Percentiles rank a stretch among this genome's conserved stretches.
These are phyloP conservation scores for Ophioceras dolichostomum DNA, from an alignment of 2,329 filamentous ascomycete species.

Conservation along the genomic window DNA sequence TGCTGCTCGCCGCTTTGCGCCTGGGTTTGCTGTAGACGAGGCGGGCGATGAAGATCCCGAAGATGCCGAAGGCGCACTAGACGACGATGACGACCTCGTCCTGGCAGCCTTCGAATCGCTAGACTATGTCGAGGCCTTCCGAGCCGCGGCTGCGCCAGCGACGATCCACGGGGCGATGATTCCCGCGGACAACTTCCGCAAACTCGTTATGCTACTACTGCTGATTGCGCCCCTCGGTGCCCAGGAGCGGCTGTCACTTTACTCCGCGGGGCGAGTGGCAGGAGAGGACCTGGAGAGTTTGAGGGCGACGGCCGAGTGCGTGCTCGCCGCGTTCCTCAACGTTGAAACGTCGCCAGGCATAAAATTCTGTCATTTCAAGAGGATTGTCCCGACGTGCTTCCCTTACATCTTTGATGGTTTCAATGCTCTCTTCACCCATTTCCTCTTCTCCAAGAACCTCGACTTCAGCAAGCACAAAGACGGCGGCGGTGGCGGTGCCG, in stretches of 20 bases:
- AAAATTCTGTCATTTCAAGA: slow-evolving; percentile 47
- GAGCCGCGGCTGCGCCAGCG: slow-evolving; percentile 32
- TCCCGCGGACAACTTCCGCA: slow-evolving; percentile 60
- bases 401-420: slow-evolving; percentile 58
- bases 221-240: slow-evolving; percentile 51
- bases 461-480: slow-evolving; percentile 44
- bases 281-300: slow-evolving; percentile 46
- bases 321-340: slow-evolving; percentile 54
- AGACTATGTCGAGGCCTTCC: slow-evolving; percentile 49
- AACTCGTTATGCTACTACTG: slow-evolving; percentile 57
- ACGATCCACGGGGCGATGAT: slow-evolving; percentile 54
- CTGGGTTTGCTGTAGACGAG: slow-evolving; percentile 34
- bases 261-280: slow-evolving; percentile 38
- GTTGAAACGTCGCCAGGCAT: slow-evolving; percentile 53
- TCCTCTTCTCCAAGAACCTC: slow-evolving; percentile 61
- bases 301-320: slow-evolving; percentile 47
- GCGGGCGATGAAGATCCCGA: slow-evolving; percentile 26
- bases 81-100: slow-evolving; percentile 50
- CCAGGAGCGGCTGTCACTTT: slow-evolving; percentile 52
- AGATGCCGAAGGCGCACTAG: slow-evolving; percentile 17
- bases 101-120: slow-evolving; percentile 58
- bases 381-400: slow-evolving; percentile 44
- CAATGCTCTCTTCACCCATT: slow-evolving; percentile 59
- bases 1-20: slow-evolving; percentile 11
- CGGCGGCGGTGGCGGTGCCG: neutral